These are phyloP conservation scores for Aspergillus neoniger DNA, from an alignment of 2,329 filamentous ascomycete genomes.

Conservation along the genomic window DNA sequence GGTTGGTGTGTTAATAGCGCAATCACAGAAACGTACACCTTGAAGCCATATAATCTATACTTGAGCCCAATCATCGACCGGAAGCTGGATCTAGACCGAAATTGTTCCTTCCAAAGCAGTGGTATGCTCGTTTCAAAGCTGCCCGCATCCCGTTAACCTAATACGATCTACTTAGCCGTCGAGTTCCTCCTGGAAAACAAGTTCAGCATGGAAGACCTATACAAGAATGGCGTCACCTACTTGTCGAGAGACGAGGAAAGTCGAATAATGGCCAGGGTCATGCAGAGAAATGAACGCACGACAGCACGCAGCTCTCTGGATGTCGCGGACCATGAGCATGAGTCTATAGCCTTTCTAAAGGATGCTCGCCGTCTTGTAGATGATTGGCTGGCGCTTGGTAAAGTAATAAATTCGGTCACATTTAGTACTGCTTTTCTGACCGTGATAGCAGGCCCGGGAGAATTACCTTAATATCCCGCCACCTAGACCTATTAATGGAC, in stretches of 20 bases:
- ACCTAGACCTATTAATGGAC: slow-evolving; percentile 14
- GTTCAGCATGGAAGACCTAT: slow-evolving; percentile 61
- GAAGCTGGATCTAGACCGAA: slow-evolving; percentile 60
- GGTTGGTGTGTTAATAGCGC: slow-evolving; percentile 5
- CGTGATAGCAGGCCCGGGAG: slow-evolving; percentile 25
- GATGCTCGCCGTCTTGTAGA: slow-evolving; percentile 49
- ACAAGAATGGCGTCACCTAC: slow-evolving; percentile 61
- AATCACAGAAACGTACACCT: slow-evolving; percentile 52
- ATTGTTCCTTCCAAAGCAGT: slow-evolving; percentile 60
- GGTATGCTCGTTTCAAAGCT: slow-evolving; percentile 34
- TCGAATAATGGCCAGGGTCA: slow-evolving; percentile 48
- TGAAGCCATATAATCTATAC: slow-evolving; percentile 66
- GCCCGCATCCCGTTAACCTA: background rate
- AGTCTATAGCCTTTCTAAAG: slow-evolving; percentile 55
- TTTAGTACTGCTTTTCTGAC: slow-evolving; percentile 1
- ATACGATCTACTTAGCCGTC: slow-evolving; percentile 46
- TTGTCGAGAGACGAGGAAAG: slow-evolving; percentile 62
- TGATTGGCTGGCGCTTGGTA: slow-evolving; percentile 44
- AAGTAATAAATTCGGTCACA: slow-evolving; percentile 18
- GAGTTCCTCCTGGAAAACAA: slow-evolving; percentile 62
- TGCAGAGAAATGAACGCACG: slow-evolving; percentile 43
- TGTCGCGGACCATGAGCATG: slow-evolving; percentile 54
- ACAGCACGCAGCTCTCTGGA: slow-evolving; percentile 45
- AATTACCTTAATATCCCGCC: slow-evolving; percentile 51
- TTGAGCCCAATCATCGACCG: slow-evolving; percentile 58